Percentiles rank a stretch among this genome's conserved stretches.
phyloP scores from a whole-genome alignment of 352 stramenopile genomes.

The Phytophthora fragariaefolia region DNA sequence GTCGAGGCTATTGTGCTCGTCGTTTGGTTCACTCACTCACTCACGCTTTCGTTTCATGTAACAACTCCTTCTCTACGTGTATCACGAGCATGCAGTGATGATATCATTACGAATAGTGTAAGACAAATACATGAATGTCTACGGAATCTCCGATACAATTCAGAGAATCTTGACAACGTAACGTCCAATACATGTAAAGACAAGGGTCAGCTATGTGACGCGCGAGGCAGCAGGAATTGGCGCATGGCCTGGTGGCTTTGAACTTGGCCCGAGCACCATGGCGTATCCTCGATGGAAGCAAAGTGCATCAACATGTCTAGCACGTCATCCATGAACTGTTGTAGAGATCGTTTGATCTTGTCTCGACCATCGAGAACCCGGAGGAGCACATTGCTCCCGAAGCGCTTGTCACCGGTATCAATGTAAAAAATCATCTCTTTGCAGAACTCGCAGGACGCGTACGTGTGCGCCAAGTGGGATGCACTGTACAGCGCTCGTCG shows the following conservation, averaged over 20 bases:
- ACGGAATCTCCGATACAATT: constrained; percentile 15
- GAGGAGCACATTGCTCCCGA: constrained; percentile 20
- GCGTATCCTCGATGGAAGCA: constrained; percentile 16
- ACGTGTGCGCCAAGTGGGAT: constrained; percentile 36
- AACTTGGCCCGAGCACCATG: constrained; percentile 38
- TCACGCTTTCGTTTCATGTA: constrained; percentile 4
- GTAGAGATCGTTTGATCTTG: constrained; percentile 29
- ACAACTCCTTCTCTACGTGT: constrained; percentile 1
- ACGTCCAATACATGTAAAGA: not conserved
- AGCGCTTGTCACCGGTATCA: constrained; percentile 21
- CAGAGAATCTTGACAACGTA: not conserved
- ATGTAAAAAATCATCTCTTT: constrained; percentile 42
- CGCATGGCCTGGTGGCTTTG: constrained; percentile 35
- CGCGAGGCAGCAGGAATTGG: constrained; percentile 29
- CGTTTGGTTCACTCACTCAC: constrained; percentile 21
- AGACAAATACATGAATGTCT: constrained; percentile 20
- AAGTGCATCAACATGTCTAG: constrained; percentile 30
- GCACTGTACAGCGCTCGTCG: constrained; percentile 30
- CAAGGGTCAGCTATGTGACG: constrained; percentile 1
- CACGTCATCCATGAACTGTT: constrained; percentile 35
- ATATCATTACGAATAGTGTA: constrained; percentile 20
- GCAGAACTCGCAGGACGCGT: constrained; percentile 40
- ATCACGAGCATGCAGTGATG: constrained; percentile 9
- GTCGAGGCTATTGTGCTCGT: constrained; percentile 31
- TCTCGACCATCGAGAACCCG: constrained; percentile 20